These are phyloP conservation scores for Lactifluus volemus DNA, from an alignment of 768 basidiomycete species.

Conservation along the genomic window DNA sequence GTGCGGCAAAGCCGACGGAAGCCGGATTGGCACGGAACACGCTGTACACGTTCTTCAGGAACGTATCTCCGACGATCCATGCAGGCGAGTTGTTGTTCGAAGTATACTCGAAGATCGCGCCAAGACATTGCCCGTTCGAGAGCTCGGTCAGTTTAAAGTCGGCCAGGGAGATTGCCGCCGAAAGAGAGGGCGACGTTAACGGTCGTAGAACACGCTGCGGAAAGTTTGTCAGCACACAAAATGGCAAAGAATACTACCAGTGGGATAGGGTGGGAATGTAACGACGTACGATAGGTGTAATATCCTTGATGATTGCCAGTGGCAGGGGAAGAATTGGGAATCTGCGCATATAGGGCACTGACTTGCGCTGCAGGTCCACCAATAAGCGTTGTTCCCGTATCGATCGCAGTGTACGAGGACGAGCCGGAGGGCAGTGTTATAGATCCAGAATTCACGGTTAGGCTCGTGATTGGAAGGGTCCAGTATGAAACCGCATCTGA, in stretches of 20 bases:
- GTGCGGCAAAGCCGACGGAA: slow-evolving; percentile 75
- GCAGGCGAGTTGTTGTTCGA: slow-evolving; percentile 39
- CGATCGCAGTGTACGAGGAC: slow-evolving; percentile 69
- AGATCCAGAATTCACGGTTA: slow-evolving; percentile 51
- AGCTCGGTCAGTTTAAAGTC: slow-evolving; percentile 74
- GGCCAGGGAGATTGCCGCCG: slow-evolving; percentile 60
- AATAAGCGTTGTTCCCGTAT: slow-evolving; percentile 93
- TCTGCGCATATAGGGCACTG: slow-evolving; percentile 58
- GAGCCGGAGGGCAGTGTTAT: slow-evolving; percentile 40
- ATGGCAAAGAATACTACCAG: background rate
- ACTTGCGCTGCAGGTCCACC: slow-evolving; percentile 67
- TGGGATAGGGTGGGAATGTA: background rate
- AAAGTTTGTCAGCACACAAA: background rate
- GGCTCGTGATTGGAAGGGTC: slow-evolving; percentile 57
- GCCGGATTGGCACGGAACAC: slow-evolving; percentile 77
- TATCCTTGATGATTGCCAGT: slow-evolving; percentile 69
- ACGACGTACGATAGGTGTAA: slow-evolving; percentile 60
- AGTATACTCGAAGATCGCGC: slow-evolving; percentile 70
- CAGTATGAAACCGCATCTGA: slow-evolving; percentile 57
- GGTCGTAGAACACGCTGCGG: slow-evolving; percentile 57
- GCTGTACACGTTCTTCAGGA: slow-evolving; percentile 93
- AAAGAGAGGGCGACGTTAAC: slow-evolving; percentile 66
- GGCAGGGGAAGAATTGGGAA: slow-evolving; percentile 57
- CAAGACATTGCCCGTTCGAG: slow-evolving; percentile 53
- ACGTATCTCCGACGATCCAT: slow-evolving; percentile 91